Conservation (phyloP, 768 basidiomycete genomes). For the Serpula lacrymans region DNA sequence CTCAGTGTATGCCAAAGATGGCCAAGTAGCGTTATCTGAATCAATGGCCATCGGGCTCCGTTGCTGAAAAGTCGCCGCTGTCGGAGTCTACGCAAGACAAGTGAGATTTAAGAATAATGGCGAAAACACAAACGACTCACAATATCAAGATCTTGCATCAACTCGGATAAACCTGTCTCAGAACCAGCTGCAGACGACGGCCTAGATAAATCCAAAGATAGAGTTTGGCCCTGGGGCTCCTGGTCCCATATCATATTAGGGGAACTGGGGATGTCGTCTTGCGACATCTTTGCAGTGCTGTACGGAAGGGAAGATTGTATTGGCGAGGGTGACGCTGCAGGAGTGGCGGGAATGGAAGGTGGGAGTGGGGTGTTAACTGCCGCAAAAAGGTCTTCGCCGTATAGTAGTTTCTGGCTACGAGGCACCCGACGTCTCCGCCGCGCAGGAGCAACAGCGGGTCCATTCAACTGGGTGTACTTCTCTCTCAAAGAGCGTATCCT, state of each 20-base stretch:
- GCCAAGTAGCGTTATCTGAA: constrained; percentile 1
- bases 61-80: constrained; percentile 15
- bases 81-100: constrained; percentile 20
- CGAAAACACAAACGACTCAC: constrained; percentile 18
- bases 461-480: constrained; percentile 28
- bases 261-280: constrained; percentile 14
- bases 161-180: constrained; percentile 17
- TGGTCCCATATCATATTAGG: constrained; percentile 4
- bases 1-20: neutral
- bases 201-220: constrained; percentile 18
- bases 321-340: constrained; percentile 3
- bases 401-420: constrained; percentile 11
- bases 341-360: constrained; percentile 3
- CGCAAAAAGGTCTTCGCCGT: constrained; percentile 13
- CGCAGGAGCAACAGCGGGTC: constrained; percentile 33
- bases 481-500: constrained; percentile 33
- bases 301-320: constrained; percentile 7
- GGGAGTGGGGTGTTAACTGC: constrained; percentile 5
- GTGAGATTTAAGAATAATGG: constrained; percentile 4
- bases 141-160: constrained; percentile 23
- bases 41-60: constrained; percentile 9
- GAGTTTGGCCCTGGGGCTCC: neutral
- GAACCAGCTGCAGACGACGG: constrained; percentile 18
- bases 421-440: constrained; percentile 27
- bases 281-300: constrained; percentile 7